Percentiles rank a stretch among this genome's conserved stretches.
phyloP scores from a whole-genome alignment of 2,329 filamentous ascomycete genomes.

The Trichoderma simmonsii region DNA sequence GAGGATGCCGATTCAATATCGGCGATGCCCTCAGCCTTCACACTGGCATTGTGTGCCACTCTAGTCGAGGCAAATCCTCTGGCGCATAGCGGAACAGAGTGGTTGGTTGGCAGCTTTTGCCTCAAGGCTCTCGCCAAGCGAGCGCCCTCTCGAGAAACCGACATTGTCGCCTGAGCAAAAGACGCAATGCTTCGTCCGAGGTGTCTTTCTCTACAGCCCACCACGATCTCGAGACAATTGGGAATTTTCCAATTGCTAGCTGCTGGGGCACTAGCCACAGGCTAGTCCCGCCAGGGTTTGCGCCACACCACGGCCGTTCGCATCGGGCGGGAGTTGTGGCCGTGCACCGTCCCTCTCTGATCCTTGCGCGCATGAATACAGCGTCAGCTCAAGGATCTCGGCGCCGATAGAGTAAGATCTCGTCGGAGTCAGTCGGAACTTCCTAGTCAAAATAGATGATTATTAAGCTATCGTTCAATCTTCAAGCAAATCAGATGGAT shows the following conservation, averaged over 20 bases:
- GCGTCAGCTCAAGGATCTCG: not conserved
- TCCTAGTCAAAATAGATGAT: not conserved
- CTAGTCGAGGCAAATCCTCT: slow-evolving; percentile 48
- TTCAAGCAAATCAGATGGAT: not conserved
- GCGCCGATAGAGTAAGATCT: not conserved
- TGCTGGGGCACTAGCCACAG: slow-evolving; percentile 6
- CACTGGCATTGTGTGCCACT: slow-evolving; percentile 32
- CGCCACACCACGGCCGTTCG: not conserved
- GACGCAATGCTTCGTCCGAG: slow-evolving; percentile 1
- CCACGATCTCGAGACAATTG: slow-evolving; percentile 21
- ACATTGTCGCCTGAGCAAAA: slow-evolving; percentile 32
- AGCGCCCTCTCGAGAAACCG: slow-evolving; percentile 40
- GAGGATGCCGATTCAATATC: slow-evolving; percentile 54
- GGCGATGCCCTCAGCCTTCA: slow-evolving; percentile 32
- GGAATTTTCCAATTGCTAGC: slow-evolving; percentile 33
- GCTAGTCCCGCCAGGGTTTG: slow-evolving; percentile 3
- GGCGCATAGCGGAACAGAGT: slow-evolving; percentile 26
- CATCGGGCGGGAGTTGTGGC: not conserved
- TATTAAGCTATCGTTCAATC: not conserved
- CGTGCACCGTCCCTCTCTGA: not conserved
- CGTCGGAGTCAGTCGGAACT: not conserved
- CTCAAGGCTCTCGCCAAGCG: slow-evolving; percentile 35
- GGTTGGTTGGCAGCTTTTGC: slow-evolving; percentile 28
- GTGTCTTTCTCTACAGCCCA: not conserved
- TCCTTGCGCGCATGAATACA: not conserved